Base-by-base conservation (phyloP, 345 rosid species). In the Hevea brasiliensis region DNA sequence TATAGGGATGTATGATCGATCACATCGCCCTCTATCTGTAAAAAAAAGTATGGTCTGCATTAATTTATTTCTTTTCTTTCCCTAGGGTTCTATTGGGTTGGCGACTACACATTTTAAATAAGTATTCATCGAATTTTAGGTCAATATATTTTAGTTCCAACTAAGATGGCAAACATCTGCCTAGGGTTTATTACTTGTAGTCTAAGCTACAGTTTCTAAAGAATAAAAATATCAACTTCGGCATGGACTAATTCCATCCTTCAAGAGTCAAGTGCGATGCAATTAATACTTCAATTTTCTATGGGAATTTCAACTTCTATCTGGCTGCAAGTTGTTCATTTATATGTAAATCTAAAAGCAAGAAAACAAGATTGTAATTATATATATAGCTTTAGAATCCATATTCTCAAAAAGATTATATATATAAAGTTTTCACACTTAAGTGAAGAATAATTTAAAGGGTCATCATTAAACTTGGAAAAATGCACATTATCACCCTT, bases 191-290 rank as follows among this genome's bases (percentile, higher is more conserved):
- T 26, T 48, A 66, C 53, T 29, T 57, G 37, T 67, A 23, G n/a
- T 59, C 37, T 20, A 7, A 29, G 40, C 61, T 61, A 20, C 7
- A 72, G 29, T 29, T 18, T 20, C 27, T 60, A 32, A 29, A 45
- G 32, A 29, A n/a, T 66, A 53, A 59, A 24, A n/a, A n/a, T n/a
- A n/a, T n/a, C n/a, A n/a, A n/a, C 62, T 66, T 59, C 56, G 67
- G 18, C 23, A 72, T 56, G 67, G 70, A 51, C 72, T 45, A 50
- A 57, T 71, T 44, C 66, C 41, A 53, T 42, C 14, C 71, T 77
- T 29, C 71, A 66, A 72, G 51, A 56, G 80, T 50, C 69, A 72
- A 72, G 65, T n/a, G n/a, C n/a, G 23, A 61, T 51, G 67, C 72
- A 50, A 54, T 4, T 17, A 23, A 27, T 27, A 7, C 29, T 54